Evolutionary conservation across 371 early-diverging fungal species (phyloP).

Genomic region (Mucor circinelloides): DNA sequence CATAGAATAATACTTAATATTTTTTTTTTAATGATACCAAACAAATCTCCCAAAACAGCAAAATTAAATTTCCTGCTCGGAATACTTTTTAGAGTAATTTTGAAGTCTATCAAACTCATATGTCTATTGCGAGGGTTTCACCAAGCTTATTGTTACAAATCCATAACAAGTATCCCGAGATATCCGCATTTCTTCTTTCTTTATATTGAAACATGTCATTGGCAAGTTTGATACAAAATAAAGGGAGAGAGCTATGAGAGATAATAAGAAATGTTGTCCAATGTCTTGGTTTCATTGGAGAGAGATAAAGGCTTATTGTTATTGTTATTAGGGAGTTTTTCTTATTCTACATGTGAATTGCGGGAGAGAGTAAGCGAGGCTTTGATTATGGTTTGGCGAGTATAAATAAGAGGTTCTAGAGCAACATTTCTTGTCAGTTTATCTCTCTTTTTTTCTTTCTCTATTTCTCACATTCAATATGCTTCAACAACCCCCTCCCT

Average conservation of each 20-base stretch:
- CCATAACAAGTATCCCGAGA: constrained; percentile 8
- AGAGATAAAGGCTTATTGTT: not conserved
- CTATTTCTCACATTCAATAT: not conserved
- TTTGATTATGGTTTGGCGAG: not conserved
- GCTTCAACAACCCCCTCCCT: constrained; percentile 25
- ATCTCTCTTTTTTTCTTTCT: not conserved
- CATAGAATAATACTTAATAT: not conserved
- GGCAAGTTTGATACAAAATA: constrained; percentile 9
- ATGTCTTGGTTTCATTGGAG: not conserved
- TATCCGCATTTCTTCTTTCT: not conserved
- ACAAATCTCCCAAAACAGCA: not conserved
- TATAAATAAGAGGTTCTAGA: not conserved
- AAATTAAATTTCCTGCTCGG: not conserved
- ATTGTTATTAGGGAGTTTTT: not conserved
- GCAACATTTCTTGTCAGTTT: not conserved
- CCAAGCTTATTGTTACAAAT: constrained; percentile 3
- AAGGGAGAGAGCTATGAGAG: not conserved
- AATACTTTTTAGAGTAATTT: not conserved
- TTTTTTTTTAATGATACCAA: not conserved
- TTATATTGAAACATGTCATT: constrained; percentile 11
- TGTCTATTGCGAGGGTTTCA: constrained; percentile 10
- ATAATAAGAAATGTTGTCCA: not conserved
- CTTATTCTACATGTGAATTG: not conserved
- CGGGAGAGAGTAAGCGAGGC: not conserved
- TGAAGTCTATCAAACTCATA: constrained; percentile 2